Base-by-base conservation (phyloP, 805 yeast species). In the Yamadazyma nakazawae region DNA sequence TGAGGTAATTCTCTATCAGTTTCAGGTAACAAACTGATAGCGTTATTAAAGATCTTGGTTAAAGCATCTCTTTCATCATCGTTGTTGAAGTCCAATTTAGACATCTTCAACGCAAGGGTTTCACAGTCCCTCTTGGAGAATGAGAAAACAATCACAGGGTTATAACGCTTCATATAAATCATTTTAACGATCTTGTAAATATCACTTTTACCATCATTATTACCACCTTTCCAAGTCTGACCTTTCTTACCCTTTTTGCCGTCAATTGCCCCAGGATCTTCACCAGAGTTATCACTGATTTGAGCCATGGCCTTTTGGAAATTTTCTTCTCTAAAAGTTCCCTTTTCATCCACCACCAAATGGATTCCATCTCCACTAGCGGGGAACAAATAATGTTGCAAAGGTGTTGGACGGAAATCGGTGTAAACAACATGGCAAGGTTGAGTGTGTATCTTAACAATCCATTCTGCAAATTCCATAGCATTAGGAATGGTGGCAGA, bases 371-470 rank as follows among this genome's bases (percentile, higher is more conserved):
- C 96, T 47, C 99, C 98, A 47, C 91, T 95, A n/a, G 96, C 95
- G 24, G 99, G 99, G 74, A 94, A 94, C 45, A 94, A 72, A 60
- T 94, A 94, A 70, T 94, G 99, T 66, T 94, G 99, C 55, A 94
- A 74, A 1, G 99, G 99, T 6, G 99, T 94, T 34, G 99, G 99
- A 66, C 99, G 84, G 79, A 92, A 94, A 70, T 94, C 97, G 1
- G 99, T 94, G 67, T 94, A 94, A 17, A 94, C 99, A 66, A 94
- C 96, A 67, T 94, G 98, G 63, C 99, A 94, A 5, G 99, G 99
- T 66, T 95, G 99, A 38, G 79, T 75, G 63, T 94, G 99, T 46
- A 85, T 91, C 60, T 88, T 86, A 64, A 96, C 91, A 48, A 94
- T 88, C 99, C 99, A 94, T 67, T 92, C 96, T 10, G 98, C 97